These are phyloP conservation scores for Agapanthus africanus DNA, from an alignment of 106 monocot species.

Conservation along the genomic window DNA sequence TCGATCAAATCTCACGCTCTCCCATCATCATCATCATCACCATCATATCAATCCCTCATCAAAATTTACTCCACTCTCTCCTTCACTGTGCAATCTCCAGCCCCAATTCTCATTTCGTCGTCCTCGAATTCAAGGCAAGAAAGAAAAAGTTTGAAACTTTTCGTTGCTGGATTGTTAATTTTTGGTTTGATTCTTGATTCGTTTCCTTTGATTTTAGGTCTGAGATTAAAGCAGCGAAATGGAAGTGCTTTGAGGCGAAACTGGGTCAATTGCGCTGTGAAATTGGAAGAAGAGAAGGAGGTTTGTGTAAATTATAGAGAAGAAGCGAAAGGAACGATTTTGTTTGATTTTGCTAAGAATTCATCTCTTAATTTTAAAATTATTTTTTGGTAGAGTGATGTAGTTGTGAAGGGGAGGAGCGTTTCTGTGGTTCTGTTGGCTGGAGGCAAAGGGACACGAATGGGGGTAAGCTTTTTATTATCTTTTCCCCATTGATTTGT, in stretches of 20 bases:
- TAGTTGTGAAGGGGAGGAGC: slow-evolving; percentile 64
- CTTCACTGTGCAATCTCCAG: not conserved
- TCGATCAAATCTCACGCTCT: not conserved
- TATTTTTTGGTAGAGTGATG: slow-evolving; percentile 26
- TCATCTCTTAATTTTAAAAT: too few relatives aligned
- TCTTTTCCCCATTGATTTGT: too few relatives aligned
- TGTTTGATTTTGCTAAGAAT: not conserved
- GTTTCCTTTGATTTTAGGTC: not conserved
- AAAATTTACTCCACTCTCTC: not conserved
- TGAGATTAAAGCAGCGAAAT: not conserved
- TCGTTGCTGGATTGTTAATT: not conserved
- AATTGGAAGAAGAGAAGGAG: not conserved
- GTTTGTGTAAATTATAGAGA: not conserved
- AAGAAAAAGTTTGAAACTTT: not conserved
- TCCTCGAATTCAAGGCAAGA: not conserved
- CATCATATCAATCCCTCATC: not conserved
- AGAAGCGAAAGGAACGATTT: not conserved
- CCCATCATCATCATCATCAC: not conserved
- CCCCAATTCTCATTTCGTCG: not conserved
- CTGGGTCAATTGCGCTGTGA: not conserved
- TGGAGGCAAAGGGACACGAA: slow-evolving; percentile 82
- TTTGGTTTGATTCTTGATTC: not conserved
- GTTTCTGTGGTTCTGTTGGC: slow-evolving; percentile 89
- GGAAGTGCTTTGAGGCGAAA: not conserved
- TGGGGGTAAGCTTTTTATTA: slow-evolving; percentile 62